Conservation (phyloP, 2,329 filamentous ascomycete species). For the Ophiostoma angusticollis region DNA sequence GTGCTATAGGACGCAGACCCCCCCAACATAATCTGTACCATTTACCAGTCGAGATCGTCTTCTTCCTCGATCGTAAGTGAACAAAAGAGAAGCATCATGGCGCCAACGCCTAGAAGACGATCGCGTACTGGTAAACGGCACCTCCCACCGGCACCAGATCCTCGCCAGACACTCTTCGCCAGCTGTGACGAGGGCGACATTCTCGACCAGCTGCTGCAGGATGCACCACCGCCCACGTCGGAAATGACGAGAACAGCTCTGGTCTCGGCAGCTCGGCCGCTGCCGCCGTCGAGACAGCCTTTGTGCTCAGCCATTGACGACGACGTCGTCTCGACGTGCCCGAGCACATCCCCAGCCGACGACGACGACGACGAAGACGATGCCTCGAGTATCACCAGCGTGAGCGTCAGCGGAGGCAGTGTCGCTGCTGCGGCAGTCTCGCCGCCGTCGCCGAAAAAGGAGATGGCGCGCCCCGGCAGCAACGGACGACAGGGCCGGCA, state of each 20-base stretch:
- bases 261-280: not conserved
- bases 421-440: not conserved
- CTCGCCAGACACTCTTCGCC: too few species aligned
- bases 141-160: too few species aligned
- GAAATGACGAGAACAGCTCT: too few species aligned
- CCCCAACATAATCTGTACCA: too few species aligned
- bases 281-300: not conserved
- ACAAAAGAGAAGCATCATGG: not conserved
- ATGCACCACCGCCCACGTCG: too few species aligned
- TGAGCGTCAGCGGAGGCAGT: not conserved
- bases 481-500: too few species aligned
- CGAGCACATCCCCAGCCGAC: conserved; percentile 1
- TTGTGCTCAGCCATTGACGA: not conserved
- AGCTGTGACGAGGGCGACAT: conserved; percentile 9
- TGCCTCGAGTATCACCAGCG: not conserved
- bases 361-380: not conserved
- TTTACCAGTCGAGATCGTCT: too few species aligned
- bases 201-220: conserved; percentile 7
- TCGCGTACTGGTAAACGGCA: not conserved
- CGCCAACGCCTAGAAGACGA: not conserved
- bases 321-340: conserved; percentile 2
- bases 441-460: not conserved
- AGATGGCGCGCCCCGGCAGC: too few species aligned
- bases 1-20: not conserved
- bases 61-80: too few species aligned